phyloP scores from a whole-genome alignment of 805 yeast genomes.

The Hermanozyma aechmeae region DNA sequence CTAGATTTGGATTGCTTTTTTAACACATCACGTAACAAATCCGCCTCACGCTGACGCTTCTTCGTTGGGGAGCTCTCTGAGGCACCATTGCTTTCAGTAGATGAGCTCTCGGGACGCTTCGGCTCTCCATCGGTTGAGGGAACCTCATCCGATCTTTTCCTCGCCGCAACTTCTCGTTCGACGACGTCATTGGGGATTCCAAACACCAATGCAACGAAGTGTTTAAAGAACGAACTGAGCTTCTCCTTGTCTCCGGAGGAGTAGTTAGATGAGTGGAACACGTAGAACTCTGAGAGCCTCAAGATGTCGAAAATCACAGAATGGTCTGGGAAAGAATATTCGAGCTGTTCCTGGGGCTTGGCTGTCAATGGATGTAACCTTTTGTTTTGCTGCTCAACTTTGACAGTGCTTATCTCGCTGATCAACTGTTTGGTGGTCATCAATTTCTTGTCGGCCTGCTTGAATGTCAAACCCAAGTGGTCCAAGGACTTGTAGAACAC shows the following conservation, averaged over 20 bases:
- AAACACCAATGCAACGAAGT: slow-evolving; percentile 67
- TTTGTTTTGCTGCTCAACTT: slow-evolving; percentile 84
- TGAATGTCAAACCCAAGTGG: slow-evolving; percentile 91
- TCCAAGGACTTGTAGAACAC: slow-evolving; percentile 90
- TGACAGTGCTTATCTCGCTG: slow-evolving; percentile 85
- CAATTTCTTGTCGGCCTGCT: slow-evolving; percentile 90
- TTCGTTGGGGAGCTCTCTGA: slow-evolving; percentile 15
- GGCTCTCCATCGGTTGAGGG: slow-evolving; percentile 2
- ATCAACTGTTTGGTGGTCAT: slow-evolving; percentile 84
- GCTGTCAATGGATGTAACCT: slow-evolving; percentile 81
- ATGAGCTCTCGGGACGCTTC: no score
- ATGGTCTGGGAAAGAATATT: slow-evolving; percentile 54
- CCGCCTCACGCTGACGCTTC: slow-evolving; percentile 46
- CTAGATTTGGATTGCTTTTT: slow-evolving; percentile 38
- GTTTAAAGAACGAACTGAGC: slow-evolving; percentile 58
- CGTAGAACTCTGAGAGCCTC: slow-evolving; percentile 54
- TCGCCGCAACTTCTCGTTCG: slow-evolving; percentile 26
- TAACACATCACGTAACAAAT: slow-evolving; percentile 51
- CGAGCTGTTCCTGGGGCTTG: slow-evolving; percentile 66
- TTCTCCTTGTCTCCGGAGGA: slow-evolving; percentile 76
- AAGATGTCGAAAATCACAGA: slow-evolving; percentile 68
- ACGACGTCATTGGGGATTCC: slow-evolving; percentile 42
- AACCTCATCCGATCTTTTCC: slow-evolving; percentile 6
- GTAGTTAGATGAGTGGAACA: slow-evolving; percentile 62
- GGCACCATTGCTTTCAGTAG: no score